These are phyloP conservation scores for Nasturtium officinale DNA, from an alignment of 345 rosid species.

Conservation along the genomic window DNA sequence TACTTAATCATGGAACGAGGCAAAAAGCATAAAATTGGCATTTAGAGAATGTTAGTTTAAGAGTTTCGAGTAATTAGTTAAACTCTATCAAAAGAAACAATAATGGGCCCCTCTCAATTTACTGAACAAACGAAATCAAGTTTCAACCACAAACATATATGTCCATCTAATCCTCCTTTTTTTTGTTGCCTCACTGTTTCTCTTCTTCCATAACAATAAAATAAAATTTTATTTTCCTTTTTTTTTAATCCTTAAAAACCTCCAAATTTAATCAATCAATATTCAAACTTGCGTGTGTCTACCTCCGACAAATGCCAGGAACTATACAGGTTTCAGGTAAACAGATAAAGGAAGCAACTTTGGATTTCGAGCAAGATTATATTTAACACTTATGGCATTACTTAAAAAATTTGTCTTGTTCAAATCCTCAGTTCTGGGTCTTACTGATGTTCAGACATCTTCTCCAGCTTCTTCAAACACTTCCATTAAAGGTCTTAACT, in stretches of 20 bases:
- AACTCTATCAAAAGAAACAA: background rate
- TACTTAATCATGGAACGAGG: background rate
- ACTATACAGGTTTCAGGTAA: slow-evolving; percentile 86
- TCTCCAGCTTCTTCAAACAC: slow-evolving; percentile 47
- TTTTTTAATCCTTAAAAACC: background rate
- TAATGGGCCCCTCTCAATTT: slow-evolving; percentile 52
- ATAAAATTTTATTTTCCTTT: background rate
- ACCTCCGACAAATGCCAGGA: slow-evolving; percentile 72
- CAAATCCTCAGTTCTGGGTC: slow-evolving; percentile 59
- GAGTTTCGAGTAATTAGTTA: background rate
- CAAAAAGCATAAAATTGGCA: slow-evolving; percentile 16
- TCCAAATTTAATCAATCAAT: slow-evolving; percentile 1
- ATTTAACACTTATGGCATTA: background rate
- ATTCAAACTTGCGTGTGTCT: slow-evolving; percentile 10
- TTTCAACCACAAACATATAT: slow-evolving; percentile 55
- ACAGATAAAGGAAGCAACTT: slow-evolving; percentile 22
- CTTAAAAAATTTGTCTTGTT: slow-evolving; percentile 16
- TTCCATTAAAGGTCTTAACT: slow-evolving; percentile 63
- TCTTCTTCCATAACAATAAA: slow-evolving; percentile 32
- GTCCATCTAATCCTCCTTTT: slow-evolving; percentile 48
- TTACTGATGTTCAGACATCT: slow-evolving; percentile 55
- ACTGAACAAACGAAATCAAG: slow-evolving; percentile 22
- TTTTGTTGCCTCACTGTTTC: slow-evolving; percentile 11
- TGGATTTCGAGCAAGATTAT: slow-evolving; percentile 22
- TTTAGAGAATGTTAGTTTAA: slow-evolving; percentile 2